phyloP scores from a whole-genome alignment of 306 rosid species.

The Clitoria ternatea region DNA sequence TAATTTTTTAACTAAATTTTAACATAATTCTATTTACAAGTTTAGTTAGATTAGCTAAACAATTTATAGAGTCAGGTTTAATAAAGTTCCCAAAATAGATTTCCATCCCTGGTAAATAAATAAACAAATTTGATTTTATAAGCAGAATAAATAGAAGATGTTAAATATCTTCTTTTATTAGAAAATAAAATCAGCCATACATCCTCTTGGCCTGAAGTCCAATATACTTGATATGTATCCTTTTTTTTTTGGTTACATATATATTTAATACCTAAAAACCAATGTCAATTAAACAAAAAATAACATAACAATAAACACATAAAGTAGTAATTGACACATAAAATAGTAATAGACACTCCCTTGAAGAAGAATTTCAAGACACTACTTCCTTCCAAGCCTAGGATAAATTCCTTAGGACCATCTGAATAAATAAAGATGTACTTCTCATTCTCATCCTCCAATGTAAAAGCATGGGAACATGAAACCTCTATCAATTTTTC shows the following conservation, averaged over 20 bases:
- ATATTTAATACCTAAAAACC: background rate
- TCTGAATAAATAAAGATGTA: conserved; percentile 12
- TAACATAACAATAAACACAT: background rate
- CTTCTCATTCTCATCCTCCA: conserved; percentile 32
- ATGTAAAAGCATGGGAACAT: conserved; percentile 2
- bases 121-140: background rate
- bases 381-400: background rate
- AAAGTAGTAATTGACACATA: conserved; percentile 7
- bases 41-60: background rate
- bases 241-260: no score
- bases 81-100: background rate
- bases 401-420: conserved; percentile 32
- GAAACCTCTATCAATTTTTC: conserved; percentile 8
- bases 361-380: background rate
- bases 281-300: background rate
- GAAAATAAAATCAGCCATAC: background rate
- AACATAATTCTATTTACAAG: no score
- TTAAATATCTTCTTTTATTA: background rate
- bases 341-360: background rate
- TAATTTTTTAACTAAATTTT: no score
- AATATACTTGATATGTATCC: background rate
- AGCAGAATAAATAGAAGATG: background rate
- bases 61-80: no score
- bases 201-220: background rate
- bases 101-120: background rate